Evolutionary conservation across 2,329 filamentous ascomycete species (phyloP).

Genomic region (Aspergillus flavus): DNA sequence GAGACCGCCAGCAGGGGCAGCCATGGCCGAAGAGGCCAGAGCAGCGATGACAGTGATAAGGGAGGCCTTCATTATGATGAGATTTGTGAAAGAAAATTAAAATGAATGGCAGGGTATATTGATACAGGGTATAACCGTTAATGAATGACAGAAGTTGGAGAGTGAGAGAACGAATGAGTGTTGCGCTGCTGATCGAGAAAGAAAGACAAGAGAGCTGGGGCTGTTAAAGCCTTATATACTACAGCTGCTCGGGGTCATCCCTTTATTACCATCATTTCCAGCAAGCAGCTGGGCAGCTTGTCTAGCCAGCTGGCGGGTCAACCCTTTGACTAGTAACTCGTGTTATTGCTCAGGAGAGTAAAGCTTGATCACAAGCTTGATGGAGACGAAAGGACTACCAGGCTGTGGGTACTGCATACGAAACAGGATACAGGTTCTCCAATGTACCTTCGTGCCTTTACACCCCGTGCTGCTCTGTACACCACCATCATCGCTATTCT

Average conservation of each 20-base stretch:
- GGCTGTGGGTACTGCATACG: slow-evolving; percentile 11
- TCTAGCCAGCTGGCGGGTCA: slow-evolving; percentile 7
- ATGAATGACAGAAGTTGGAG: slow-evolving; percentile 26
- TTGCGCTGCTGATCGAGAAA: slow-evolving; percentile 16
- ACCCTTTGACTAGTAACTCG: background rate
- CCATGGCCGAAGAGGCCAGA: slow-evolving; percentile 25
- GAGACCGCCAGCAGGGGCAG: slow-evolving; percentile 23
- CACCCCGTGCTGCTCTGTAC: background rate
- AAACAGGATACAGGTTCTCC: background rate
- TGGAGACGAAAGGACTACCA: slow-evolving; percentile 4
- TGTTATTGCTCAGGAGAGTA: background rate
- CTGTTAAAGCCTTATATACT: slow-evolving; percentile 16
- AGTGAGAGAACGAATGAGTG: slow-evolving; percentile 14
- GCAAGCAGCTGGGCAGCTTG: background rate
- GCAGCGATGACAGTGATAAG: slow-evolving; percentile 28
- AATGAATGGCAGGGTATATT: slow-evolving; percentile 11
- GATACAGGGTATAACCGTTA: slow-evolving; percentile 4
- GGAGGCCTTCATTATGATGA: slow-evolving; percentile 29
- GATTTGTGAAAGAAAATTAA: slow-evolving; percentile 14
- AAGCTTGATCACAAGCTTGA: background rate
- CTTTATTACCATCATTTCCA: background rate
- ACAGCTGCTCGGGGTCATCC: slow-evolving; percentile 5
- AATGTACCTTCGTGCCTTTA: background rate
- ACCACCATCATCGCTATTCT: background rate
- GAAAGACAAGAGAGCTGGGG: background rate